These are phyloP conservation scores for Petunia secreta DNA, from an alignment of 257 asterid genomes.

Conservation along the genomic window DNA sequence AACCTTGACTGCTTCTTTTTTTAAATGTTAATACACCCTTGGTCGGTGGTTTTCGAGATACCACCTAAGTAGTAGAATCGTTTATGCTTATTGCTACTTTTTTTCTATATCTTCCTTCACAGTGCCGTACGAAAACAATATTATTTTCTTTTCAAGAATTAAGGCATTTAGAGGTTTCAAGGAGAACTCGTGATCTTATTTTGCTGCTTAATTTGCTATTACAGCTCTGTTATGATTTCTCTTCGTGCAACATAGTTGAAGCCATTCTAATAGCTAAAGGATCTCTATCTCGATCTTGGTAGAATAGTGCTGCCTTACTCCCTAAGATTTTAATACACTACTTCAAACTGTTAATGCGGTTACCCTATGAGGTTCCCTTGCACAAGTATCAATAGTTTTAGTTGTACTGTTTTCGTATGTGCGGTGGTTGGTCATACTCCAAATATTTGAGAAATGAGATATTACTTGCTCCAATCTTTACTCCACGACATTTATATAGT, in stretches of 20 bases:
- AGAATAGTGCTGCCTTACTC: neutral
- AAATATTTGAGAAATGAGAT: too few relatives aligned
- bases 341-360: neutral
- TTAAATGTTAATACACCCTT: too few relatives aligned
- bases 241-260: conserved; percentile 4
- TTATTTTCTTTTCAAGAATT: neutral
- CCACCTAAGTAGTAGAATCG: too few relatives aligned
- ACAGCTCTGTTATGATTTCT: neutral
- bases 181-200: neutral
- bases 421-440: neutral
- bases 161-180: conserved; percentile 9
- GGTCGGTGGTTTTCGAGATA: too few relatives aligned
- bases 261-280: neutral
- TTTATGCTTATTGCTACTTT: neutral
- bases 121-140: neutral
- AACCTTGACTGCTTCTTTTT: neutral
- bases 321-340: neutral
- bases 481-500: neutral
- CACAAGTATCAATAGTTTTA: neutral
- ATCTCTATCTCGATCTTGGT: neutral
- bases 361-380: neutral
- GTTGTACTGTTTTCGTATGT: neutral
- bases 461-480: neutral
- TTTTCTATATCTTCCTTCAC: neutral
- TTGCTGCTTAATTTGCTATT: neutral